Conservation (phyloP, 2,329 filamentous ascomycete species). For the Fonsecaea nubica region DNA sequence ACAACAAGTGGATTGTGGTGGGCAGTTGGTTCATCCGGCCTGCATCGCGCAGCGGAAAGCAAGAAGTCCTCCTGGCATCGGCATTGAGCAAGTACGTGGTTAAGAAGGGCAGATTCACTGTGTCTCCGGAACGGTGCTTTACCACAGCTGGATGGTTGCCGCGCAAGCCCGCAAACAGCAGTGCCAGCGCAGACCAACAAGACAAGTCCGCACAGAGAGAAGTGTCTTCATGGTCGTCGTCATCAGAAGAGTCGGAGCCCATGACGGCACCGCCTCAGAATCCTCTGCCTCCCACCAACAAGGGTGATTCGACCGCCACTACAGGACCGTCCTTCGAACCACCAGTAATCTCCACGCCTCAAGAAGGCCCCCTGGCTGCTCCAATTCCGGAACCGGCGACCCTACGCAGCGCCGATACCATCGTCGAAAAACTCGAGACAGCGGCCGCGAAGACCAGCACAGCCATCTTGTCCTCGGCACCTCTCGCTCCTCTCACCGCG, state of each 20-base stretch:
- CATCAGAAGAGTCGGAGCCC: constrained; percentile 11
- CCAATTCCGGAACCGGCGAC: constrained; percentile 23
- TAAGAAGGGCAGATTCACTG: constrained; percentile 80
- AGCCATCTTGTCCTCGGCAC: constrained; percentile 28
- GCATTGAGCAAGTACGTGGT: constrained; percentile 81
- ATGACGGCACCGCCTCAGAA: not conserved
- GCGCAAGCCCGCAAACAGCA: constrained; percentile 66
- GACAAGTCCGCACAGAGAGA: not conserved
- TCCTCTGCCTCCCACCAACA: not conserved
- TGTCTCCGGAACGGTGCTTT: constrained; percentile 80
- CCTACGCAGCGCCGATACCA: constrained; percentile 18
- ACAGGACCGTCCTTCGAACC: constrained; percentile 10
- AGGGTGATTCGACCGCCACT: not conserved
- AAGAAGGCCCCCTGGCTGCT: constrained; percentile 27
- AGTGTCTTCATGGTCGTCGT: constrained; percentile 7
- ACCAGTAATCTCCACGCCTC: constrained; percentile 19
- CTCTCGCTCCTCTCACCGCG: constrained; percentile 45
- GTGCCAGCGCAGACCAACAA: constrained; percentile 15
- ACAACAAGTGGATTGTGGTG: constrained; percentile 81
- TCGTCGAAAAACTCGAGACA: constrained; percentile 39
- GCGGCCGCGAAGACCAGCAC: constrained; percentile 30
- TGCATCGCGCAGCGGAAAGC: constrained; percentile 45
- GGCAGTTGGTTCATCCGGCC: constrained; percentile 73
- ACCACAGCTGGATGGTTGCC: constrained; percentile 76
- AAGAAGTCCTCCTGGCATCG: constrained; percentile 70